Evolutionary conservation across 1,284 basidiomycete genomes (phyloP).

Genomic region (Schizophyllum amplum): DNA sequence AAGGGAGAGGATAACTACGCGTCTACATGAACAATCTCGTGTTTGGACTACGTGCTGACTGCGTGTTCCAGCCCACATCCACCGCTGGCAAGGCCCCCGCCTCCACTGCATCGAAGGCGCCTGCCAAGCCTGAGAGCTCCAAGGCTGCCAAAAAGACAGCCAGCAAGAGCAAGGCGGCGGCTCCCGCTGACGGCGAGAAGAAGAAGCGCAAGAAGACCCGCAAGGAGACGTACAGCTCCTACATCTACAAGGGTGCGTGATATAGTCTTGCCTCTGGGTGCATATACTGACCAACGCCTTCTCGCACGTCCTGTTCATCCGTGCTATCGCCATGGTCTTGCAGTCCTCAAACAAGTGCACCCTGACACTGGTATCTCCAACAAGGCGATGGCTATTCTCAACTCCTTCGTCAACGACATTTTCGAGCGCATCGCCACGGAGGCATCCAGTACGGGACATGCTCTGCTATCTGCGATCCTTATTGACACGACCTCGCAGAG

Average conservation of each 20-base stretch:
- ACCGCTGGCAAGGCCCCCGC: constrained; percentile 80
- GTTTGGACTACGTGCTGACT: background rate
- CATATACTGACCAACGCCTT: background rate
- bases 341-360: constrained; percentile 88
- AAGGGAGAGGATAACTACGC: too few species aligned
- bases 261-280: background rate
- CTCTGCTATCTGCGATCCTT: background rate
- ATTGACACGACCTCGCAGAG: constrained; percentile 35
- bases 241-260: constrained; percentile 83
- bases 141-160: constrained; percentile 85
- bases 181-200: constrained; percentile 62
- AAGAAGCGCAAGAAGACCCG: constrained; percentile 85
- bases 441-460: constrained; percentile 59
- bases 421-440: constrained; percentile 91
- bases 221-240: constrained; percentile 91
- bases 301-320: constrained; percentile 7
- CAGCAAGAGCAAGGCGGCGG: constrained; percentile 38
- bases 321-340: constrained; percentile 1
- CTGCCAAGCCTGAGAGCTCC: constrained; percentile 59
- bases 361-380: constrained; percentile 96
- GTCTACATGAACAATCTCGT: background rate
- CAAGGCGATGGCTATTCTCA: constrained; percentile 94
- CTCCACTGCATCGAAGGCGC: constrained; percentile 70
- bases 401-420: constrained; percentile 91
- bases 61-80: constrained; percentile 43